Evolutionary conservation across 345 rosid species (phyloP), one percentile per base, ranked within the genome.

Genomic region (Salix exigua): DNA sequence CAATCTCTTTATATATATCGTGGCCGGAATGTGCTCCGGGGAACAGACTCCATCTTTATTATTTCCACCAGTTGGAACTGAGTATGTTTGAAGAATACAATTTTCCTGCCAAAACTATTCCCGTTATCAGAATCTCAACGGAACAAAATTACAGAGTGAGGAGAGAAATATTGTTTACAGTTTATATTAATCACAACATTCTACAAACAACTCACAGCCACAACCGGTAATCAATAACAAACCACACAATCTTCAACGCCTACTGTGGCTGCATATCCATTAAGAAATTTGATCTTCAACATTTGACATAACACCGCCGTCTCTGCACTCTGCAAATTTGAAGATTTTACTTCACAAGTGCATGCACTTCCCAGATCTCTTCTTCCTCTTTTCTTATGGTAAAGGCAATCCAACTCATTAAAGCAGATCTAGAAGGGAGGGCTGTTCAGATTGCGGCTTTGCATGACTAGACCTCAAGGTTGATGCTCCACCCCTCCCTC

Each of bases 341-440:
- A 66, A 5, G 70, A n/a, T 38, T 14, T 46, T 17, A 66, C 33
- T 30, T 30, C 2, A 31, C 68, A 19, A 66, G 31, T 26, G 26
- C 16, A 21, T 6, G 26, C 16, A 21, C 7, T 4, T 12, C 46
- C 68, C 40, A 64, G 19, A 1, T 31, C 23, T 38, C 70, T 2
- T 35, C 21, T 66, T 18, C 21, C 46, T 17, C 42, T 35, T 33
- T 18, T 12, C 48, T 21, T 17, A 6, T 37, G 28, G n/a, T 18
- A 25, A 11, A 17, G 25, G 10, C 11, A 28, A 62, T 46, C 51
- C 63, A 38, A n/a, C 23, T 42, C 74, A 44, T 85, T 78, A 91
- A 44, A 95, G 87, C 71, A 95, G 83, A 80, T 95, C 98, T 86
- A 93, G 44, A 46, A 95, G 84, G 51, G 94, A 82, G 6, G 97